Percentiles rank a stretch among this genome's conserved stretches.
These are phyloP conservation scores for Globisporangium nunn DNA, from an alignment of 352 stramenopile species.

Conservation along the genomic window DNA sequence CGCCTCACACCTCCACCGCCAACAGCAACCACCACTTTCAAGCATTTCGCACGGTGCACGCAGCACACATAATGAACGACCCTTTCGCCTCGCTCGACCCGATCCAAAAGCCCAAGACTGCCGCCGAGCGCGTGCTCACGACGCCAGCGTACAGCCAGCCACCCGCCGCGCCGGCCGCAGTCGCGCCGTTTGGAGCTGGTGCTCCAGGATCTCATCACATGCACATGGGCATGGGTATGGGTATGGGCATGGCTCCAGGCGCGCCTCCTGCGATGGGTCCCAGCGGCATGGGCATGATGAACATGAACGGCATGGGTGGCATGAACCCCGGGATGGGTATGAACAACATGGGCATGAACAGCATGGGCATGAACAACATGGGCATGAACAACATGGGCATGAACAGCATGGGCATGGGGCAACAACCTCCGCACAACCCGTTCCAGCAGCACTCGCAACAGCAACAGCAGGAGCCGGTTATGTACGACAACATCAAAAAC, in stretches of 20 bases:
- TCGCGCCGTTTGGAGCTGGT: constrained; percentile 19
- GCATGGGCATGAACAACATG: constrained; percentile 11
- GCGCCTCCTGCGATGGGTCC: background rate
- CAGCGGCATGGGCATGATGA: constrained; percentile 13
- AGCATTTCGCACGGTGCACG: background rate
- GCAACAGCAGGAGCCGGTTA: constrained; percentile 38
- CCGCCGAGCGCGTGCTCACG: constrained; percentile 25
- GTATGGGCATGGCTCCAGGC: background rate
- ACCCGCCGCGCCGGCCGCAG: constrained; percentile 23
- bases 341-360: constrained; percentile 7
- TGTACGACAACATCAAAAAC: constrained; percentile 85
- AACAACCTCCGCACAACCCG: constrained; percentile 17
- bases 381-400: constrained; percentile 1
- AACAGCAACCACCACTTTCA: background rate
- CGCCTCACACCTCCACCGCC: background rate
- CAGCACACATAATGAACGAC: constrained; percentile 39
- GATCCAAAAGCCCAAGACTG: constrained; percentile 62
- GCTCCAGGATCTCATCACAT: constrained; percentile 6
- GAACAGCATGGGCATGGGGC: constrained; percentile 16
- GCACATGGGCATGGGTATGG: constrained; percentile 2
- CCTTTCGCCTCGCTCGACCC: constrained; percentile 70
- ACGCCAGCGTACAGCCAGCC: constrained; percentile 11
- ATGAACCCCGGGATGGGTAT: constrained; percentile 2
- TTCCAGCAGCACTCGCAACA: constrained; percentile 15
- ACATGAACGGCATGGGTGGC: constrained; percentile 13